phyloP scores from a whole-genome alignment of 768 basidiomycete species.

The Chalciporus sphaerocephalus region DNA sequence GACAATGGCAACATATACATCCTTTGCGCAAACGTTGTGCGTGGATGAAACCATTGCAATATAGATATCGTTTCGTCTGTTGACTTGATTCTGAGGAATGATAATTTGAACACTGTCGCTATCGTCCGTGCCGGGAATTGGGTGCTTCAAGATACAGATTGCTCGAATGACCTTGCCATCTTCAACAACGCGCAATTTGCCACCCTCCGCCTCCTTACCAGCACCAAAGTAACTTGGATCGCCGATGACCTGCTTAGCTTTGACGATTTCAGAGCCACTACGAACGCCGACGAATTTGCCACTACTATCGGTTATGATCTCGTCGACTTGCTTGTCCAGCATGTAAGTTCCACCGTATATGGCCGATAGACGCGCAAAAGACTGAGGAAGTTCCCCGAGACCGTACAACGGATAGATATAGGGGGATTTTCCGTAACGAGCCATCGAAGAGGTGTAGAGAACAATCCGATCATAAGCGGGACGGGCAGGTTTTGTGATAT shows the following conservation, averaged over 20 bases:
- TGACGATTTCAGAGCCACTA: constrained; percentile 85
- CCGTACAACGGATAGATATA: constrained; percentile 99
- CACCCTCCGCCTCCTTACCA: constrained; percentile 55
- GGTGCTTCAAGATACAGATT: constrained; percentile 97
- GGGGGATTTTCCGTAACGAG: constrained; percentile 97
- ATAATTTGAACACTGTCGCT: constrained; percentile 95
- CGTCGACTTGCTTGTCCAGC: constrained; percentile 93
- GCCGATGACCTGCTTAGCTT: constrained; percentile 96
- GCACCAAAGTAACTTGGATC: constrained; percentile 97
- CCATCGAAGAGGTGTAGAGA: constrained; percentile 97
- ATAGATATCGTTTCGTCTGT: constrained; percentile 94
- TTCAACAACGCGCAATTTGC: constrained; percentile 85
- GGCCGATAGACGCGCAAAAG: constrained; percentile 95
- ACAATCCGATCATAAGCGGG: constrained; percentile 91
- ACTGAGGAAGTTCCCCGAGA: constrained; percentile 96
- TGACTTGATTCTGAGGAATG: constrained; percentile 97
- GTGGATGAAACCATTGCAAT: constrained; percentile 96
- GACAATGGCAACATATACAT: constrained; percentile 94
- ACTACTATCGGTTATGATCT: constrained; percentile 78
- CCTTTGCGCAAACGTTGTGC: constrained; percentile 96
- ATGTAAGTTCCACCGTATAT: constrained; percentile 99
- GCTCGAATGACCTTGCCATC: constrained; percentile 93
- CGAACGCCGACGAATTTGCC: constrained; percentile 94
- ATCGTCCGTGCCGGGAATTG: constrained; percentile 95
- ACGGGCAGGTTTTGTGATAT: constrained; percentile 88